Evolutionary conservation across 2,329 filamentous ascomycete species (phyloP).

Genomic region (Epichloe scottii): DNA sequence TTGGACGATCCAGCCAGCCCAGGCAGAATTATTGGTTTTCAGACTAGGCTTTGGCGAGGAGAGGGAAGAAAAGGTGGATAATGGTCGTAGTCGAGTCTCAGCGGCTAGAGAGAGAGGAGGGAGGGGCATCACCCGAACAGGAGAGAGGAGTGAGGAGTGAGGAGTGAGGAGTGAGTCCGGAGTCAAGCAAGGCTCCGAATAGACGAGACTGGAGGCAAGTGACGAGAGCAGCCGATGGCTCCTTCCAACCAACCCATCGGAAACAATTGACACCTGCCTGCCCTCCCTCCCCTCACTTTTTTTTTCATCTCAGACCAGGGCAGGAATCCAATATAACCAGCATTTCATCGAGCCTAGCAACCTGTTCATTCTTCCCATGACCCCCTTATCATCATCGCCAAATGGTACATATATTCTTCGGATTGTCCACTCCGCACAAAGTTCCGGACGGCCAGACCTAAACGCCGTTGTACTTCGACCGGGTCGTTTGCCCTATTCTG

Average conservation of each 20-base stretch:
- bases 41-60: not conserved
- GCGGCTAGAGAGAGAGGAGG: not conserved
- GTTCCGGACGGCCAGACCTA: not conserved
- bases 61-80: not conserved
- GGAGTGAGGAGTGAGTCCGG: not conserved
- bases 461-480: not conserved
- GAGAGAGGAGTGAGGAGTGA: not conserved
- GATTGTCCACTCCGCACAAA: not conserved
- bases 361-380: not conserved
- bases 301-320: not conserved
- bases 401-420: not conserved
- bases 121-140: not conserved
- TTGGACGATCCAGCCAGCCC: not conserved
- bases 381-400: not conserved
- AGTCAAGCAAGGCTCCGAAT: not conserved
- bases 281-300: not conserved
- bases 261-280: not conserved
- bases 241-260: constrained; percentile 1
- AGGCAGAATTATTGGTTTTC: not conserved
- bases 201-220: not conserved
- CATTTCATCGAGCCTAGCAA: not conserved
- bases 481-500: not conserved
- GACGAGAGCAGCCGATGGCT: constrained; percentile 1
- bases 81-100: not conserved
- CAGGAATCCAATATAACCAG: not conserved